Percentiles rank a stretch among this genome's conserved stretches.
Conservation (phyloP, 1,139 yeast genomes). For the Blastobotrys petasosporus region DNA sequence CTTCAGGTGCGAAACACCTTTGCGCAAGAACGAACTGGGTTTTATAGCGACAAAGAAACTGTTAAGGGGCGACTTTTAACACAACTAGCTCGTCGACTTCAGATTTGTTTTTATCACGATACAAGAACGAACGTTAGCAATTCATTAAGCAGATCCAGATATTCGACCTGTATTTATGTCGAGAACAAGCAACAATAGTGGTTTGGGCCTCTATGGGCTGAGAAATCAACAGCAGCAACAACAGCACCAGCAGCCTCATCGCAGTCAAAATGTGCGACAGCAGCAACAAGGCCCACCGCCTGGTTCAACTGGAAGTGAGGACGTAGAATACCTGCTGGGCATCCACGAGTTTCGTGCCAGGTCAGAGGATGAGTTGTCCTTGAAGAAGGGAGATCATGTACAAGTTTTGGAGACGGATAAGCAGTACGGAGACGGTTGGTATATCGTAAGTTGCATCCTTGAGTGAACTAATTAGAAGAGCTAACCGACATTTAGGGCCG, state of each 20-base stretch:
- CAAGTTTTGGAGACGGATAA: conserved; percentile 89
- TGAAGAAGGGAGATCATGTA: conserved; percentile 76
- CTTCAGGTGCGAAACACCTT: no score
- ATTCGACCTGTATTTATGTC: no score
- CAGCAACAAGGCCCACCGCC: no score
- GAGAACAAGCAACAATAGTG: not conserved
- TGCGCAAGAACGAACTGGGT: no score
- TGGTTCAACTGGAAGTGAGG: conserved; percentile 2
- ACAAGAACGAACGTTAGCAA: no score
- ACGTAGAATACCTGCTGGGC: conserved; percentile 41
- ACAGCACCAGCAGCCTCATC: not conserved
- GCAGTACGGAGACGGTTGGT: conserved; percentile 98
- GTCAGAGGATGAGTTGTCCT: conserved; percentile 79
- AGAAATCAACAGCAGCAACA: not conserved
- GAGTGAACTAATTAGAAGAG: conserved; percentile 16
- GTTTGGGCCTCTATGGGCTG: conserved; percentile 4
- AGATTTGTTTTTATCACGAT: no score
- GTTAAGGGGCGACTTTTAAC: no score
- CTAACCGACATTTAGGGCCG: conserved; percentile 46
- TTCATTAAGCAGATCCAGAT: no score
- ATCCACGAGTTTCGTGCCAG: conserved; percentile 83
- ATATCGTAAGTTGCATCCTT: conserved; percentile 36
- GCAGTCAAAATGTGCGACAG: no score
- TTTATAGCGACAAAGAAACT: no score
- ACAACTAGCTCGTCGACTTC: no score